A percentile compares a stretch with the other conserved stretches of the same genome.
phyloP scores from a whole-genome alignment of 1,284 basidiomycete genomes.

The Stygiomarasmius scandens region DNA sequence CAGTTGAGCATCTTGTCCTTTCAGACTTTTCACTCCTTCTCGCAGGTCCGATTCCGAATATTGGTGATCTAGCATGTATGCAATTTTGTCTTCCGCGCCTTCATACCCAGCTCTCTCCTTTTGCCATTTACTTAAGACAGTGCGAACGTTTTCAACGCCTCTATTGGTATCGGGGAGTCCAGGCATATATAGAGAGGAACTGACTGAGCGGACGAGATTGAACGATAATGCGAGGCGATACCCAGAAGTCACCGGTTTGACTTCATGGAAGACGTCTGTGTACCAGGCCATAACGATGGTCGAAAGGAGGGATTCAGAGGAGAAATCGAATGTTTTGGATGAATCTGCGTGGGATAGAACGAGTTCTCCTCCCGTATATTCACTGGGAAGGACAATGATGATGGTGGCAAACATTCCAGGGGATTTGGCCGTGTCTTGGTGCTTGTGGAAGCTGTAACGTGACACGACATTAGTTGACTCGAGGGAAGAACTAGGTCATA shows the following conservation, averaged over 20 bases:
- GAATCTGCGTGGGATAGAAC: slow-evolving; percentile 38
- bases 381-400: slow-evolving; percentile 46
- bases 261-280: slow-evolving; percentile 47
- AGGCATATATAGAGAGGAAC: slow-evolving; percentile 10
- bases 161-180: slow-evolving; percentile 2
- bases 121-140: slow-evolving; percentile 34
- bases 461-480: neutral
- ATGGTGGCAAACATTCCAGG: slow-evolving; percentile 50
- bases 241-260: slow-evolving; percentile 46
- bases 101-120: slow-evolving; percentile 20
- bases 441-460: slow-evolving; percentile 28
- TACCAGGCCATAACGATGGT: slow-evolving; percentile 50
- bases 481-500: neutral
- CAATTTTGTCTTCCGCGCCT: slow-evolving; percentile 17
- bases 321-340: slow-evolving; percentile 34
- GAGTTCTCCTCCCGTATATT: slow-evolving; percentile 43
- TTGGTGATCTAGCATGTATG: slow-evolving; percentile 33
- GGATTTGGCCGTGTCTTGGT: slow-evolving; percentile 41
- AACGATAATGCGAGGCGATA: slow-evolving; percentile 50
- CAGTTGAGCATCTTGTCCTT: slow-evolving; percentile 36
- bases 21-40: slow-evolving; percentile 25
- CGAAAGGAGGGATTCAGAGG: slow-evolving; percentile 27
- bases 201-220: slow-evolving; percentile 40
- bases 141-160: slow-evolving; percentile 21
- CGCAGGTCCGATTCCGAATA: slow-evolving; percentile 30